phyloP scores from a whole-genome alignment of 176 grass and related monocot genomes.

The Panicum miliaceum region DNA sequence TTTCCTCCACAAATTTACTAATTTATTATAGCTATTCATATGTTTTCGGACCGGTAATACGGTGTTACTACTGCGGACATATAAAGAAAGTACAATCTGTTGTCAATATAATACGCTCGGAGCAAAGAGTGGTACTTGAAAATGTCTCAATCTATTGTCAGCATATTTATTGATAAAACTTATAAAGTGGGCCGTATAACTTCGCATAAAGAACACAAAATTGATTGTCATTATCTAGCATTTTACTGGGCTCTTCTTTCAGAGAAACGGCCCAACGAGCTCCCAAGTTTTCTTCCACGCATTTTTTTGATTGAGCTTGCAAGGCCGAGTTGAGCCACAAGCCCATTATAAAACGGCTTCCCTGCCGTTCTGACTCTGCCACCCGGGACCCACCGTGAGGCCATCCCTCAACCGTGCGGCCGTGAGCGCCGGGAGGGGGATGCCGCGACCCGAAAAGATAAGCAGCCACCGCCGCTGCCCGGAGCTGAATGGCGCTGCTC shows the following conservation, averaged over 20 bases:
- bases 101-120: no score
- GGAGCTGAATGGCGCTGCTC: slow-evolving; percentile 59
- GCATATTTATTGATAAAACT: no score
- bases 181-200: background rate
- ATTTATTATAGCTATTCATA: background rate
- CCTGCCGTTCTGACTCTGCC: background rate
- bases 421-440: slow-evolving; percentile 19
- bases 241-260: background rate
- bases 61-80: background rate
- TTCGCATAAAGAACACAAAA: background rate
- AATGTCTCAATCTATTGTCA: no score
- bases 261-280: background rate
- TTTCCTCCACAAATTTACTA: background rate
- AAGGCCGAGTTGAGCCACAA: no score
- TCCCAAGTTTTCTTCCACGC: background rate
- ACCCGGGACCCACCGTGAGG: background rate
- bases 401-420: slow-evolving; percentile 39
- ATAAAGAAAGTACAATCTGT: no score
- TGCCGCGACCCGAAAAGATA: slow-evolving; percentile 47
- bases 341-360: background rate
- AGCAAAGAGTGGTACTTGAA: no score
- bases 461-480: slow-evolving; percentile 44
- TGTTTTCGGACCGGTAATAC: background rate
- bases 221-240: no score
- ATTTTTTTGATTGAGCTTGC: background rate